These are phyloP conservation scores for Alternaria ethzedia DNA, from an alignment of 2,329 filamentous ascomycete species.

Conservation along the genomic window DNA sequence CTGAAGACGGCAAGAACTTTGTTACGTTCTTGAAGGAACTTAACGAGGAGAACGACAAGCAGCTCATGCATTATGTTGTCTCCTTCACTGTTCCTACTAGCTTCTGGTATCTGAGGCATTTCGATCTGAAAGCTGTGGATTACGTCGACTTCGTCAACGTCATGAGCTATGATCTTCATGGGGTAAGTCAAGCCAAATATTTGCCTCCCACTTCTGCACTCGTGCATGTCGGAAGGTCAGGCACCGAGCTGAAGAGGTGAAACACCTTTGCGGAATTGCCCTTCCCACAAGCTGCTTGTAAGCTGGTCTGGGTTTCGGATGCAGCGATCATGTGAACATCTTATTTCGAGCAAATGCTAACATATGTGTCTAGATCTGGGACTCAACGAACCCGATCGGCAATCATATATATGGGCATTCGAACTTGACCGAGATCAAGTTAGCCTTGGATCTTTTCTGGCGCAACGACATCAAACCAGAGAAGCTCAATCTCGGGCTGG, in stretches of 20 bases:
- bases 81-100: conserved; percentile 20
- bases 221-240: too few relatives aligned
- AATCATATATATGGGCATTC: conserved; percentile 48
- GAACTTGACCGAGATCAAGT: conserved; percentile 55
- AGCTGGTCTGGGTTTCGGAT: neutral
- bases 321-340: neutral
- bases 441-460: conserved; percentile 54
- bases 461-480: conserved; percentile 48
- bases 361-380: conserved; percentile 38
- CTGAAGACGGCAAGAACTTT: conserved; percentile 3
- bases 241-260: neutral
- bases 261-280: neutral
- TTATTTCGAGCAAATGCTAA: neutral
- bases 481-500: conserved; percentile 53
- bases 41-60: neutral
- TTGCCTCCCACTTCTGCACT: too few relatives aligned
- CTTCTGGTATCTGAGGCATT: conserved; percentile 1
- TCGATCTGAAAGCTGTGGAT: neutral
- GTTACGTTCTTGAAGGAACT: neutral
- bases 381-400: conserved; percentile 25
- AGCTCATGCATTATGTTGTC: neutral
- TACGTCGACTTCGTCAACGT: conserved; percentile 44
- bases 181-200: too few relatives aligned
- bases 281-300: neutral
- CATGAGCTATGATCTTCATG: conserved; percentile 56